phyloP scores from a whole-genome alignment of 1,284 basidiomycete species.

The Pterulicium gracile region DNA sequence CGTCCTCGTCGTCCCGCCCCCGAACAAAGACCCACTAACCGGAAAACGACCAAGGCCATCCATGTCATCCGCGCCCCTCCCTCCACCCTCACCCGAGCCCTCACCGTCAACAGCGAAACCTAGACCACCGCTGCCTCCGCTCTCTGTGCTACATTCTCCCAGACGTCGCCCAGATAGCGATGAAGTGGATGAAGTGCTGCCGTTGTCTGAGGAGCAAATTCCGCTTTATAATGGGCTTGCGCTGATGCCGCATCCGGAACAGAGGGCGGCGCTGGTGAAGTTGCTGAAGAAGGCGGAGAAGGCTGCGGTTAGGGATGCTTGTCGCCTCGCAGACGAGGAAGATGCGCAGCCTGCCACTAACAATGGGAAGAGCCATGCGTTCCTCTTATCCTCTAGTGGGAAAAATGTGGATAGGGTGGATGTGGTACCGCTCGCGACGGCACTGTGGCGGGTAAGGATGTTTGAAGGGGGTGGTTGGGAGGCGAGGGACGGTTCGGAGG shows the following conservation, averaged over 20 bases:
- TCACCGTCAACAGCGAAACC: conserved; percentile 5
- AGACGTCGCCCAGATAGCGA: conserved; percentile 6
- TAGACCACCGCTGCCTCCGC: conserved; percentile 23
- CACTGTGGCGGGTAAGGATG: conserved; percentile 66
- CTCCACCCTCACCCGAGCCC: conserved; percentile 13
- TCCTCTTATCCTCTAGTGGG: conserved; percentile 45
- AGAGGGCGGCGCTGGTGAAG: conserved; percentile 15
- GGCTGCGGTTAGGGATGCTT: conserved; percentile 1
- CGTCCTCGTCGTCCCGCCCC: conserved; percentile 58
- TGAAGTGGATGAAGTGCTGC: conserved; percentile 16
- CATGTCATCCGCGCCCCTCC: conserved; percentile 29
- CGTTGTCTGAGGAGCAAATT: conserved; percentile 33
- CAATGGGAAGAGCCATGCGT: conserved; percentile 53
- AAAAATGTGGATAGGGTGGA: conserved; percentile 42
- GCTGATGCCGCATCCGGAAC: conserved; percentile 43
- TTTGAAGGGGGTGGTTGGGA: conserved; percentile 48
- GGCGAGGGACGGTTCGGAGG: background rate
- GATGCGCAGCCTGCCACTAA: conserved; percentile 11
- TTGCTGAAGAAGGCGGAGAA: conserved; percentile 12
- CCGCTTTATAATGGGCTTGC: conserved; percentile 58
- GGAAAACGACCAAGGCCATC: conserved; percentile 31
- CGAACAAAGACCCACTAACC: conserved; percentile 42
- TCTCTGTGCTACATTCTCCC: conserved; percentile 23
- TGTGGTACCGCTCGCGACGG: conserved; percentile 48
- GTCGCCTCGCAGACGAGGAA: background rate